Base-by-base conservation (phyloP, 106 monocot genomes). In the Acanthochlamys bracteata region DNA sequence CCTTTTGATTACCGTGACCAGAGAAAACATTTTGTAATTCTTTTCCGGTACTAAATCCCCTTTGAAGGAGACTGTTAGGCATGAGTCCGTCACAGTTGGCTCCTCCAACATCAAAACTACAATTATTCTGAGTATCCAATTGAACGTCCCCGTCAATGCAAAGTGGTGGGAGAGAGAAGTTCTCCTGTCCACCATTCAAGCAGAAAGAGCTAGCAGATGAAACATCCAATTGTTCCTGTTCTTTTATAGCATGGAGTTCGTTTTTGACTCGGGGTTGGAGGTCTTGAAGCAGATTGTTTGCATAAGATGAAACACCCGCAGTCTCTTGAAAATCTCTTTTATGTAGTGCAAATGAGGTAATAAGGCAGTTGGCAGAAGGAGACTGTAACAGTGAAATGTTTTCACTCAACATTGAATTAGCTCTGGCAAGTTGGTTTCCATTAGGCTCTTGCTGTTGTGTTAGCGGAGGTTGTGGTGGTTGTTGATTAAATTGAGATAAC, bases 121-220 rank as follows among this genome's bases (percentile, higher is more conserved):
- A 12, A 23, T 68, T 73, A 59, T 73, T 75, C 40, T 66, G 66
- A 27, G 68, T 43, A 73, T 81, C 78, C 27, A 59, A 63, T 55
- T 71, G 91, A 53, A 78, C 55, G 55, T 78, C 77, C 41, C 74
- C 71, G 63, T 93, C 85, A 39, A 93, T 66, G 63, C 84, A 84
- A 24, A 79, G 39, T 41, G 79, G 72, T 27, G 88, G 88, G 23
- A 85, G 64, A 26, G 82, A 84, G 55, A 84, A 84, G 53, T 69
- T 70, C 53, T 92, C 92, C 39, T 82, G 84, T 13, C 39, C 65
- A 19, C 78, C 78, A 47, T 89, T 89, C 68, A 89, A 45, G 71
- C 85, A 93, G 61, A 93, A 93, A 13, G 89, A 93, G 20, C 78
- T 93, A 40, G 83, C 78, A 60, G 93, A 93, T 21, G 85, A 89